Evolutionary conservation across 768 basidiomycete genomes (phyloP).

Genomic region (Pleurotus djamor): DNA sequence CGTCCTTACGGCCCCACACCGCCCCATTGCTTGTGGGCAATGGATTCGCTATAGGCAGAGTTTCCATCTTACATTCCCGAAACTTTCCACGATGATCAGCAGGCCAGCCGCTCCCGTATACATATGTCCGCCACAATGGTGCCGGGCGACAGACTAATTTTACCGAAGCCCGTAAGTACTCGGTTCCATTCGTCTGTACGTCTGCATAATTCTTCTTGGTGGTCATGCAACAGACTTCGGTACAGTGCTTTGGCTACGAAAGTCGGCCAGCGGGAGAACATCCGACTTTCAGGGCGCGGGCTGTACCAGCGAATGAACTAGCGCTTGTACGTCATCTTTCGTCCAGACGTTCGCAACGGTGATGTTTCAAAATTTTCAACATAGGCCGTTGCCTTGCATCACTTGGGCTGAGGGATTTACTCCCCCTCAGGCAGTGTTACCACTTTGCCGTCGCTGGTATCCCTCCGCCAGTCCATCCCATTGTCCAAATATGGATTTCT

Average conservation of each 20-base stretch:
- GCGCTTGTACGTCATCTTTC: not conserved
- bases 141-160: too few relatives aligned
- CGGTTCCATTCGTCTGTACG: too few relatives aligned
- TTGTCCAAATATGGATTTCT: not conserved
- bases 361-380: not conserved
- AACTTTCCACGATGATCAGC: too few relatives aligned
- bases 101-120: too few relatives aligned
- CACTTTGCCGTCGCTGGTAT: not conserved
- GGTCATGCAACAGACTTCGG: too few relatives aligned
- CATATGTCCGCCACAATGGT: too few relatives aligned
- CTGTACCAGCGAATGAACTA: not conserved
- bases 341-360: not conserved
- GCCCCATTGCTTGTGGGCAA: not conserved
- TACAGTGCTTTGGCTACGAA: too few relatives aligned
- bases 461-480: not conserved
- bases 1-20: not conserved
- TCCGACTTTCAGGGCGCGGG: not conserved
- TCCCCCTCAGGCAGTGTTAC: not conserved
- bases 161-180: too few relatives aligned
- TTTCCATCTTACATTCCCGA: too few relatives aligned
- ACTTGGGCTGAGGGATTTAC: too few relatives aligned
- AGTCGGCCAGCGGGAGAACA: not conserved
- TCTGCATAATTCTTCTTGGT: too few relatives aligned
- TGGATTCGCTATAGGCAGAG: not conserved
- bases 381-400: not conserved